Evolutionary conservation across 1,284 basidiomycete genomes (phyloP).

Genomic region (Fomitopsis palustris): DNA sequence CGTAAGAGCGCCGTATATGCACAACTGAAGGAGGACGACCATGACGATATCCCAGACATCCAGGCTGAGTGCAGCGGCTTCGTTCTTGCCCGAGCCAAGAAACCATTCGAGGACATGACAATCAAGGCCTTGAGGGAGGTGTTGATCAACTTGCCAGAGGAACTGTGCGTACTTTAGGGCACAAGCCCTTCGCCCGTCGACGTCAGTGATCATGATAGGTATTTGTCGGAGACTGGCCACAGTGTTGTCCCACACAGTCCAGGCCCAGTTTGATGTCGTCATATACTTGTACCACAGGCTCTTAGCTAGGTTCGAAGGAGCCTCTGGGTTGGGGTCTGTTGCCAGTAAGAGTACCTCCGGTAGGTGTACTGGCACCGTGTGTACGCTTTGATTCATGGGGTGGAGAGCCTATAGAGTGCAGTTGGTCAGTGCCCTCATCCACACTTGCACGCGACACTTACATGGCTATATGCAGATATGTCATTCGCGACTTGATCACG

Average conservation of each 20-base stretch:
- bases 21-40: slow-evolving; percentile 59
- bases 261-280: slow-evolving; percentile 65
- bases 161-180: slow-evolving; percentile 66
- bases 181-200: slow-evolving; percentile 41
- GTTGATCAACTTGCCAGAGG: slow-evolving; percentile 68
- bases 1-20: slow-evolving; percentile 62
- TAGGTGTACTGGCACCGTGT: slow-evolving; percentile 51
- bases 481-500: slow-evolving; percentile 60
- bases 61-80: slow-evolving; percentile 50
- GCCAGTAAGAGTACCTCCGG: slow-evolving; percentile 66
- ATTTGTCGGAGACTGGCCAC: slow-evolving; percentile 67
- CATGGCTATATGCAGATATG: slow-evolving; percentile 54
- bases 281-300: slow-evolving; percentile 78
- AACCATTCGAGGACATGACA: slow-evolving; percentile 68
- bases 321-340: slow-evolving; percentile 51
- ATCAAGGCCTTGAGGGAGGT: slow-evolving; percentile 68
- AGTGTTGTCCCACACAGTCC: slow-evolving; percentile 78
- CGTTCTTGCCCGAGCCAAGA: slow-evolving; percentile 55
- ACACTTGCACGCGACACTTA: slow-evolving; percentile 28
- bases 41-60: slow-evolving; percentile 67
- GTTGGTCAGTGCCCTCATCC: neutral
- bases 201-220: slow-evolving; percentile 49
- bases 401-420: slow-evolving; percentile 39
- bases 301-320: slow-evolving; percentile 67
- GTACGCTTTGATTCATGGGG: slow-evolving; percentile 42